phyloP scores from a whole-genome alignment of 2,329 filamentous ascomycete genomes.

The Phyllosticta capitalensis region DNA sequence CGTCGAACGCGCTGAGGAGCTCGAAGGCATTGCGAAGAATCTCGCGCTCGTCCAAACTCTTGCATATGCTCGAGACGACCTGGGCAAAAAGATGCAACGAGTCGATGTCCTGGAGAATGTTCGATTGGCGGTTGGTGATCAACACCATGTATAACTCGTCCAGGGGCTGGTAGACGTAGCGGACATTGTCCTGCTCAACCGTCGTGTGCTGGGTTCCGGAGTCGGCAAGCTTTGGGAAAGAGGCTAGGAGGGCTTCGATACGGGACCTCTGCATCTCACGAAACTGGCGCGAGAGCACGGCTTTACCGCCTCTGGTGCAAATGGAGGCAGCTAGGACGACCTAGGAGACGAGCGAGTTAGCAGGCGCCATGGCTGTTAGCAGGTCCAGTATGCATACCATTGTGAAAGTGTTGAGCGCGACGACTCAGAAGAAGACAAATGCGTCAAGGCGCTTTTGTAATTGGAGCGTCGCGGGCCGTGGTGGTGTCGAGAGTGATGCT shows the following conservation, averaged over 20 bases:
- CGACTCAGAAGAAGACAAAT: background rate
- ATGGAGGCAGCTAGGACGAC: conserved; percentile 98
- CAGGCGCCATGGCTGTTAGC: background rate
- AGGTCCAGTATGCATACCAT: background rate
- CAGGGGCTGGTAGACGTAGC: conserved; percentile 97
- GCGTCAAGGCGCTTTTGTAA: background rate
- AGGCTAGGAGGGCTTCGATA: conserved; percentile 91
- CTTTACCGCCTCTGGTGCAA: conserved; percentile 96
- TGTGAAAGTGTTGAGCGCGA: background rate
- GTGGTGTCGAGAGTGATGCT: background rate
- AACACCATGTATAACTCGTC: conserved; percentile 99
- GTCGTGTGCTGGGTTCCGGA: conserved; percentile 95
- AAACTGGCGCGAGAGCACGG: conserved; percentile 95
- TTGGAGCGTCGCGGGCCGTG: background rate
- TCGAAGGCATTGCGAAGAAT: conserved; percentile 94
- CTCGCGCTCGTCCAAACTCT: conserved; percentile 88
- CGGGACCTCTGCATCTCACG: conserved; percentile 94
- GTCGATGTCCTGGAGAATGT: conserved; percentile 98
- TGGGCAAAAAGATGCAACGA: conserved; percentile 96
- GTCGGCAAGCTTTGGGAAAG: conserved; percentile 95
- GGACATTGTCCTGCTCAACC: conserved; percentile 97
- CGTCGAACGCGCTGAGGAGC: conserved; percentile 90
- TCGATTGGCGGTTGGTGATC: conserved; percentile 98
- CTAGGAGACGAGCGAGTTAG: conserved; percentile 37
- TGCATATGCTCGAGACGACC: conserved; percentile 93